Conservation (phyloP, 306 rosid genomes). For the Quercus ilex region DNA sequence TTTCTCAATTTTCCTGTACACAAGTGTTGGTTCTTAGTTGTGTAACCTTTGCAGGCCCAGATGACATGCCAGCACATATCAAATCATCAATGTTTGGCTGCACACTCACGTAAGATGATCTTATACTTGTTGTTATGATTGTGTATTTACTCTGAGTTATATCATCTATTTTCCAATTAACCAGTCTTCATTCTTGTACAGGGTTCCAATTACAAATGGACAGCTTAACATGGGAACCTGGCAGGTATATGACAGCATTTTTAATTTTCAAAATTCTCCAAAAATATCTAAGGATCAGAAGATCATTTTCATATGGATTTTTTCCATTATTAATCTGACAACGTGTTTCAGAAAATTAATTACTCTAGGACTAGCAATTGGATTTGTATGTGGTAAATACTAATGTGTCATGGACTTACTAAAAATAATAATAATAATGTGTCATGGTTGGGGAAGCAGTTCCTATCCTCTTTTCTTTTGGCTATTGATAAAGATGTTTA, state of each 20-base stretch:
- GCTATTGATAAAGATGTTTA: background rate
- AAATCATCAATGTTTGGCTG: conserved; percentile 97
- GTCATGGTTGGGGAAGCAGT: background rate
- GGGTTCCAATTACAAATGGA: conserved; percentile 89
- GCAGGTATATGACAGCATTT: conserved; percentile 58
- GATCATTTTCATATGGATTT: background rate
- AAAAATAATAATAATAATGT: background rate
- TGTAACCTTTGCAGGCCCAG: conserved; percentile 62
- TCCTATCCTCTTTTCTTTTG: background rate
- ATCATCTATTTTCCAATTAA: background rate
- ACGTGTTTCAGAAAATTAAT: background rate
- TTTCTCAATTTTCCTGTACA: background rate
- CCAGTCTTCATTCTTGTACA: conserved; percentile 31
- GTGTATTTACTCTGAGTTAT: conserved; percentile 16
- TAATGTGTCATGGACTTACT: too few relatives aligned
- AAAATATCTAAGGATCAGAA: background rate
- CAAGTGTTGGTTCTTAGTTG: conserved; percentile 3
- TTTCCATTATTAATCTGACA: background rate
- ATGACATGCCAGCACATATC: conserved; percentile 98
- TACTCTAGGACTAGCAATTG: background rate
- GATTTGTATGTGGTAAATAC: too few relatives aligned
- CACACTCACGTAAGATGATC: conserved; percentile 57
- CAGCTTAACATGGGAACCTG: conserved; percentile 96
- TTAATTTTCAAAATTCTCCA: conserved; percentile 4
- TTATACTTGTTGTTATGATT: conserved; percentile 13